Percentiles rank a stretch among this genome's conserved stretches.
phyloP scores from a whole-genome alignment of 2,329 filamentous ascomycete genomes.

The Cryoendolithus antarcticus region DNA sequence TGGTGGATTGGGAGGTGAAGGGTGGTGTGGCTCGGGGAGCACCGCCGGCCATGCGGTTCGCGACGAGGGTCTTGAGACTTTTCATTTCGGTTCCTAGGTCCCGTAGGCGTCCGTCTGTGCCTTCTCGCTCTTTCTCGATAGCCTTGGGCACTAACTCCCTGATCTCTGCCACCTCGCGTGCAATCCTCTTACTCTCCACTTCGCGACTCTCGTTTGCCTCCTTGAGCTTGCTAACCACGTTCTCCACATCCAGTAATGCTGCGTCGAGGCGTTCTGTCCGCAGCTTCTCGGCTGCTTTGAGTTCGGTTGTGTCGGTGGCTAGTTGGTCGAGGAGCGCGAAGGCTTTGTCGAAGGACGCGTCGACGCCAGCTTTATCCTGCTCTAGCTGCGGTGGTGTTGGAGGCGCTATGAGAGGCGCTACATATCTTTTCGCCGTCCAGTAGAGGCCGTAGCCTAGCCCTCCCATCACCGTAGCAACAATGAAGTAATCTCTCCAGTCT shows the following conservation, averaged over 20 bases:
- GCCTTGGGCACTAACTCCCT: slow-evolving; percentile 81
- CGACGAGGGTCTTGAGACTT: slow-evolving; percentile 80
- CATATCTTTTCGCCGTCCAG: slow-evolving; percentile 81
- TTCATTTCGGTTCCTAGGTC: slow-evolving; percentile 81
- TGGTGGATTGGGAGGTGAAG: slow-evolving; percentile 3
- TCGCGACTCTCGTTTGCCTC: slow-evolving; percentile 68
- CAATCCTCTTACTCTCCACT: slow-evolving; percentile 74
- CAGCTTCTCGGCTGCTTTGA: slow-evolving; percentile 77
- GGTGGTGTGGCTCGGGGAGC: slow-evolving; percentile 4
- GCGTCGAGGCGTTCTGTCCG: slow-evolving; percentile 73
- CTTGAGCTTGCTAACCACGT: slow-evolving; percentile 70
- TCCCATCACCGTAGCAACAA: slow-evolving; percentile 92
- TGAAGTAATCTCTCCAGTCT: slow-evolving; percentile 99
- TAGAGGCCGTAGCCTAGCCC: slow-evolving; percentile 85
- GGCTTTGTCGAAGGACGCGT: slow-evolving; percentile 84
- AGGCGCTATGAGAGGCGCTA: slow-evolving; percentile 79
- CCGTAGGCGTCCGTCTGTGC: slow-evolving; percentile 65
- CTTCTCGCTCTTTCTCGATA: slow-evolving; percentile 74
- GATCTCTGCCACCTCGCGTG: slow-evolving; percentile 71
- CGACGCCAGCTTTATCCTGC: slow-evolving; percentile 84
- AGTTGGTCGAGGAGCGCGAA: slow-evolving; percentile 88
- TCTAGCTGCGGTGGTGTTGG: slow-evolving; percentile 89
- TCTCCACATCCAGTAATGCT: slow-evolving; percentile 73
- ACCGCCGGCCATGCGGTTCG: slow-evolving; percentile 41
- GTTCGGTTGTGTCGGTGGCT: slow-evolving; percentile 71